Percentiles rank a stretch among this genome's conserved stretches.
Conservation (phyloP, 2,329 filamentous ascomycete genomes). For the Penicillium sp. region DNA sequence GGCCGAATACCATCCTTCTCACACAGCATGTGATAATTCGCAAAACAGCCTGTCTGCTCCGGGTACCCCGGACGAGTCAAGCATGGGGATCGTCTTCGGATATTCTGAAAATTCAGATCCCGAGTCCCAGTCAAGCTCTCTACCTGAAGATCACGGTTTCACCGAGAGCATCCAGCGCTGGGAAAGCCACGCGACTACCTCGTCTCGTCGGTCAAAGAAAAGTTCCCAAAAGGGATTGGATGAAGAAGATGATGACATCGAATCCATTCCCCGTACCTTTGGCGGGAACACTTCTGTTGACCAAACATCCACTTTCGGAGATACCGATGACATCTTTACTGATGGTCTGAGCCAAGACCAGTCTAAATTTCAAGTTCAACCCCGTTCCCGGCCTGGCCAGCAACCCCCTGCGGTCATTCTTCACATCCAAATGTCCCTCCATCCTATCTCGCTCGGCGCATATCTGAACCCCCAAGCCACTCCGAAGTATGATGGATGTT, state of each 20-base stretch:
- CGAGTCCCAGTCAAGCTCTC: conserved; percentile 21
- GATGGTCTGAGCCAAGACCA: conserved; percentile 40
- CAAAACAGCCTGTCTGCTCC: conserved; percentile 16
- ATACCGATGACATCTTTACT: conserved; percentile 41
- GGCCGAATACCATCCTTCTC: conserved; percentile 7
- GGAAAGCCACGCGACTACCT: conserved; percentile 39
- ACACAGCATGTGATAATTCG: conserved; percentile 14
- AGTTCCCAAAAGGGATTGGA: conserved; percentile 37
- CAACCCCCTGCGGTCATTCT: conserved; percentile 49
- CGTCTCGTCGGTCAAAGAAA: conserved; percentile 43
- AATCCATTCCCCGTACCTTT: conserved; percentile 48
- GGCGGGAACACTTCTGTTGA: conserved; percentile 27
- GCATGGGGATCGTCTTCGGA: conserved; percentile 43
- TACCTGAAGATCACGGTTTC: conserved; percentile 19
- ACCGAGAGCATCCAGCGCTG: conserved; percentile 20
- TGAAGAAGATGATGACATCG: conserved; percentile 50
- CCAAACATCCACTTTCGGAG: conserved; percentile 37
- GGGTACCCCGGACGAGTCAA: conserved; percentile 26
- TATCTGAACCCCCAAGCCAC: conserved; percentile 50
- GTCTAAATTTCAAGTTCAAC: conserved; percentile 33
- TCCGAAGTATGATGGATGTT: conserved; percentile 16
- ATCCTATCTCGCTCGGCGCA: conserved; percentile 60
- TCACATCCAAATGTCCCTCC: conserved; percentile 67
- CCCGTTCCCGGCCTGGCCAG: conserved; percentile 21
- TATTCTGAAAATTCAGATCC: conserved; percentile 32